These are phyloP conservation scores for Kalanchoe fedtschenkoi DNA, from an alignment of 164 flowering plant species.

Conservation along the genomic window DNA sequence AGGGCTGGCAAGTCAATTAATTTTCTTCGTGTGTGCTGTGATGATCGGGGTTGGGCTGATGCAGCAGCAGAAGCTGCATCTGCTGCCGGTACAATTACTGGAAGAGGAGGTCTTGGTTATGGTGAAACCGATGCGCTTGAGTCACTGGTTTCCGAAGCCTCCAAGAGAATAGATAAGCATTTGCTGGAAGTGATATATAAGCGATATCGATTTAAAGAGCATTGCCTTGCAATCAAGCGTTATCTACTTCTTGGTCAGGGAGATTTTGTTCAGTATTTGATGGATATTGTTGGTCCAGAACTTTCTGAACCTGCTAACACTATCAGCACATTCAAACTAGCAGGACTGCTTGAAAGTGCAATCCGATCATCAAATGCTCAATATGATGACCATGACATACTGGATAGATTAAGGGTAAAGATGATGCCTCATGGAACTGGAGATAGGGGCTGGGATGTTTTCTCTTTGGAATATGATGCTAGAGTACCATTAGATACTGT, in stretches of 20 bases:
- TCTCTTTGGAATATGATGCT: conserved; percentile 91
- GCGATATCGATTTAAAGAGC: conserved; percentile 79
- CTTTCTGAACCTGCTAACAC: conserved; percentile 97
- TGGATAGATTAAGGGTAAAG: conserved; percentile 88
- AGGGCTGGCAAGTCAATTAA: conserved; percentile 98
- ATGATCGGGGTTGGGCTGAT: conserved; percentile 93
- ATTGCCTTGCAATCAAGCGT: conserved; percentile 93
- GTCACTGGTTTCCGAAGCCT: conserved; percentile 76
- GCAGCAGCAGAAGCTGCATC: conserved; percentile 84
- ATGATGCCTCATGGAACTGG: conserved; percentile 95
- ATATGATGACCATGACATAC: conserved; percentile 83
- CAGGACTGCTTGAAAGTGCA: conserved; percentile 90
- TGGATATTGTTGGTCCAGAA: conserved; percentile 93
- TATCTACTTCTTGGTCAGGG: conserved; percentile 97
- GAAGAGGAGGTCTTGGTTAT: conserved; percentile 85
- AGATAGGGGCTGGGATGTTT: conserved; percentile 99
- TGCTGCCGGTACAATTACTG: conserved; percentile 78
- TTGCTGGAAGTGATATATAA: conserved; percentile 76
- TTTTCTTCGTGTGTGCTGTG: conserved; percentile 94
- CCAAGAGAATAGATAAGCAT: conserved; percentile 90
- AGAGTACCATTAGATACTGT: conserved; percentile 84
- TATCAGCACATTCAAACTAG: conserved; percentile 82
- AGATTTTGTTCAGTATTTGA: conserved; percentile 94
- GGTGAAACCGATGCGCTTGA: conserved; percentile 97
- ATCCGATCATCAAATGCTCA: conserved; percentile 95